These are phyloP conservation scores for Baorangia bicolor DNA, from an alignment of 768 basidiomycete genomes.

Conservation along the genomic window DNA sequence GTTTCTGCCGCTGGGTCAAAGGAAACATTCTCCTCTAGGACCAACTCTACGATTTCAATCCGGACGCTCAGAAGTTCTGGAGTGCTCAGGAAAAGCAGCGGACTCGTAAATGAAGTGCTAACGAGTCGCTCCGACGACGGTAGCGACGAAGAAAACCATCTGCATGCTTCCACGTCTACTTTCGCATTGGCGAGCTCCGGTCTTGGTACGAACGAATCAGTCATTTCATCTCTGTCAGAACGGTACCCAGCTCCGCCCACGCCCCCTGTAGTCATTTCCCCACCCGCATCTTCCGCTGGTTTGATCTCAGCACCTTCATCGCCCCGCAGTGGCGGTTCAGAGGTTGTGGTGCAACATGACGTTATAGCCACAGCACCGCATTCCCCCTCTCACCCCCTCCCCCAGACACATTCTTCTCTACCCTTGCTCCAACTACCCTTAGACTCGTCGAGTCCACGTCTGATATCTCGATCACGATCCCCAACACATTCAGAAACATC, in stretches of 20 bases:
- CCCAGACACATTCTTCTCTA: neutral
- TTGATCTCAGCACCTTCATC: constrained; percentile 24
- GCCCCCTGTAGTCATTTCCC: constrained; percentile 29
- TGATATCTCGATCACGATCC: constrained; percentile 7
- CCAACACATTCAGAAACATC: constrained; percentile 7
- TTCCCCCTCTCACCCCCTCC: neutral
- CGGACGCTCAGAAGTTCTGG: constrained; percentile 10
- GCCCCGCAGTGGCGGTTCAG: constrained; percentile 18
- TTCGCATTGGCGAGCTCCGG: neutral
- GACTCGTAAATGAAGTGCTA: constrained; percentile 17
- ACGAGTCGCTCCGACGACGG: neutral
- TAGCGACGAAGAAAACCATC: neutral
- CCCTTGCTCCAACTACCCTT: constrained; percentile 18
- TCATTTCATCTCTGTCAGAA: constrained; percentile 30
- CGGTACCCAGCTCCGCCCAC: constrained; percentile 31
- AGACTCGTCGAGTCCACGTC: neutral
- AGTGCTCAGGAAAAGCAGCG: constrained; percentile 14
- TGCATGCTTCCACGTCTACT: neutral
- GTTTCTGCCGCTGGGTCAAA: constrained; percentile 2
- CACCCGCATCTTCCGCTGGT: constrained; percentile 24
- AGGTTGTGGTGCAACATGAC: constrained; percentile 7
- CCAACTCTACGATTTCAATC: constrained; percentile 10
- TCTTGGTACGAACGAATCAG: neutral
- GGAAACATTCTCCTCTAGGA: constrained; percentile 6
- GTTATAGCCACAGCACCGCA: neutral